These are phyloP conservation scores for Syncephalastrum monosporum DNA, from an alignment of 371 early-diverging fungal species.

Conservation along the genomic window DNA sequence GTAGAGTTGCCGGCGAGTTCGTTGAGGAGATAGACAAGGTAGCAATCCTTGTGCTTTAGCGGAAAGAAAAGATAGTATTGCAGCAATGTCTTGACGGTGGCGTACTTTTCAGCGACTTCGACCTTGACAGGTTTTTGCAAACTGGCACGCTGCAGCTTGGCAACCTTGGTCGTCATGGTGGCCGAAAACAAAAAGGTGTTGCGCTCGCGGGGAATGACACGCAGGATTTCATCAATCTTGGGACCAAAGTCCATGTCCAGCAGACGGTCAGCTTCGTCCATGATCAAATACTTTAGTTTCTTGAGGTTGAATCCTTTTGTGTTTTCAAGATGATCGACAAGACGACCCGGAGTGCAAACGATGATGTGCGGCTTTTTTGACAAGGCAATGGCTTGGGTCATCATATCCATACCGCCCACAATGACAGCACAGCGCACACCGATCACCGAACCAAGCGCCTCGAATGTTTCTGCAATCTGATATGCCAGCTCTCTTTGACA, in stretches of 20 bases:
- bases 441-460: slow-evolving; percentile 88
- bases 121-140: slow-evolving; percentile 90
- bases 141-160: slow-evolving; percentile 92
- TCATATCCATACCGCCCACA: slow-evolving; percentile 98
- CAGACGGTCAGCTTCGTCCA: slow-evolving; percentile 99
- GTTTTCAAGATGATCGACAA: slow-evolving; percentile 96
- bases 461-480: slow-evolving; percentile 93
- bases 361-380: slow-evolving; percentile 96
- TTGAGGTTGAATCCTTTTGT: slow-evolving; percentile 94
- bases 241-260: slow-evolving; percentile 97
- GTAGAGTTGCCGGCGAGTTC: slow-evolving; percentile 89
- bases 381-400: slow-evolving; percentile 90
- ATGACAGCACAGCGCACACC: slow-evolving; percentile 94
- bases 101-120: slow-evolving; percentile 78
- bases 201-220: slow-evolving; percentile 90
- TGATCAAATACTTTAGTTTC: slow-evolving; percentile 86
- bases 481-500: slow-evolving; percentile 86
- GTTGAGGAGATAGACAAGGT: slow-evolving; percentile 89
- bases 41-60: slow-evolving; percentile 92
- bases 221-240: slow-evolving; percentile 92
- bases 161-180: slow-evolving; percentile 96
- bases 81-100: slow-evolving; percentile 86
- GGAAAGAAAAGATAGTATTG: slow-evolving; percentile 98
- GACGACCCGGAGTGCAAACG: slow-evolving; percentile 97
- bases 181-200: slow-evolving; percentile 96